phyloP scores from a whole-genome alignment of 352 stramenopile species.

The Phytophthora cajani region DNA sequence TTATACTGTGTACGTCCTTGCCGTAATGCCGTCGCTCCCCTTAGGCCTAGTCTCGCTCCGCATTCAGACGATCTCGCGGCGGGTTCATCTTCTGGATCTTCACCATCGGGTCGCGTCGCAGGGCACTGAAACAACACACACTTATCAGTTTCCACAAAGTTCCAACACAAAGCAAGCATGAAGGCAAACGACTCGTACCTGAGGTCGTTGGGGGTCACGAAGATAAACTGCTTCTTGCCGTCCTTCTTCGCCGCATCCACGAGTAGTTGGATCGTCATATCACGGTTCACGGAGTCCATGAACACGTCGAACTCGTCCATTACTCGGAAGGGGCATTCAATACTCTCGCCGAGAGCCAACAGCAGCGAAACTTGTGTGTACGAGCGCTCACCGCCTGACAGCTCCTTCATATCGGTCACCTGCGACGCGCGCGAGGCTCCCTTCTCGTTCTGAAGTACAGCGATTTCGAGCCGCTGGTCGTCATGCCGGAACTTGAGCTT shows the following conservation, averaged over 20 bases:
- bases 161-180: not conserved
- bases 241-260: slow-evolving; percentile 86
- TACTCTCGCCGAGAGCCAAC: slow-evolving; percentile 92
- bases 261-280: slow-evolving; percentile 96
- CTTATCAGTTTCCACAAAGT: not conserved
- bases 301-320: slow-evolving; percentile 99
- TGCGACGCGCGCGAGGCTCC: slow-evolving; percentile 77
- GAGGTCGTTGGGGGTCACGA: slow-evolving; percentile 88
- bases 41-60: slow-evolving; percentile 34
- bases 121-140: slow-evolving; percentile 44
- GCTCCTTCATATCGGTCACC: slow-evolving; percentile 96
- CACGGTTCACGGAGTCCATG: slow-evolving; percentile 97
- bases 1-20: slow-evolving; percentile 25
- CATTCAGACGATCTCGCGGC: slow-evolving; percentile 81
- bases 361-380: slow-evolving; percentile 97
- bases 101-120: slow-evolving; percentile 75
- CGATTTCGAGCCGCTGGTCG: slow-evolving; percentile 78
- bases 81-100: slow-evolving; percentile 91
- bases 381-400: slow-evolving; percentile 97
- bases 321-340: slow-evolving; percentile 95
- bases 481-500: slow-evolving; percentile 86
- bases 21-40: not conserved
- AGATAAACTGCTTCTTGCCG: slow-evolving; percentile 88
- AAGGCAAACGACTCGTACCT: slow-evolving; percentile 51
- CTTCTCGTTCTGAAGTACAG: slow-evolving; percentile 82